These are phyloP conservation scores for Mucor sp. DNA, from an alignment of 371 early-diverging fungal species.

Conservation along the genomic window DNA sequence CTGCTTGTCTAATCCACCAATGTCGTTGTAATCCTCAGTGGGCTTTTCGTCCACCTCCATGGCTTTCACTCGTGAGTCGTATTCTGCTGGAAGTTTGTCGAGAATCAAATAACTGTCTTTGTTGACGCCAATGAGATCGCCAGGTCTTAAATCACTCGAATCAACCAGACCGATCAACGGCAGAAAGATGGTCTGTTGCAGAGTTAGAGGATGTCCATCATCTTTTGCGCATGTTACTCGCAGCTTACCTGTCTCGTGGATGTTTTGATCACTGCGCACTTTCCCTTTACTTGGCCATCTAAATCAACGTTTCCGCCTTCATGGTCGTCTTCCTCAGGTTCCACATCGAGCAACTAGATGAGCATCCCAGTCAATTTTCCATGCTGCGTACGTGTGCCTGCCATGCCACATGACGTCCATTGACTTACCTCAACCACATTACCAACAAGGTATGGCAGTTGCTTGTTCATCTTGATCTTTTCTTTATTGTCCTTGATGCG, in stretches of 20 bases:
- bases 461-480: constrained; percentile 98
- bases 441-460: constrained; percentile 98
- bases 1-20: constrained; percentile 99
- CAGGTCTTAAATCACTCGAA: constrained; percentile 92
- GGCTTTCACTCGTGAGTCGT: constrained; percentile 99
- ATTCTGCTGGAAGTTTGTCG: constrained; percentile 98
- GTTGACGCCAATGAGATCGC: constrained; percentile 99
- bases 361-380: neutral
- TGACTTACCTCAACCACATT: constrained; percentile 96
- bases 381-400: neutral
- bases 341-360: constrained; percentile 85
- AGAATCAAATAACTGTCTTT: constrained; percentile 99
- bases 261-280: constrained; percentile 98
- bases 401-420: no score
- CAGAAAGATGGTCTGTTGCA: constrained; percentile 86
- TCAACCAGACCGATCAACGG: constrained; percentile 99
- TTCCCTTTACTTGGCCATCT: constrained; percentile 91
- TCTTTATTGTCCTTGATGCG: constrained; percentile 98
- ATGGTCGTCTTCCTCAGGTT: constrained; percentile 80
- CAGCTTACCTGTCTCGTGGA: constrained; percentile 86
- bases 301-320: constrained; percentile 95
- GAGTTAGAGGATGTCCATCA: neutral
- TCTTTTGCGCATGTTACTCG: neutral
- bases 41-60: constrained; percentile 99
- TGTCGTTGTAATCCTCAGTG: constrained; percentile 98